Conservation (phyloP, 2,329 filamentous ascomycete species). For the Arthrobotrys musiformis region DNA sequence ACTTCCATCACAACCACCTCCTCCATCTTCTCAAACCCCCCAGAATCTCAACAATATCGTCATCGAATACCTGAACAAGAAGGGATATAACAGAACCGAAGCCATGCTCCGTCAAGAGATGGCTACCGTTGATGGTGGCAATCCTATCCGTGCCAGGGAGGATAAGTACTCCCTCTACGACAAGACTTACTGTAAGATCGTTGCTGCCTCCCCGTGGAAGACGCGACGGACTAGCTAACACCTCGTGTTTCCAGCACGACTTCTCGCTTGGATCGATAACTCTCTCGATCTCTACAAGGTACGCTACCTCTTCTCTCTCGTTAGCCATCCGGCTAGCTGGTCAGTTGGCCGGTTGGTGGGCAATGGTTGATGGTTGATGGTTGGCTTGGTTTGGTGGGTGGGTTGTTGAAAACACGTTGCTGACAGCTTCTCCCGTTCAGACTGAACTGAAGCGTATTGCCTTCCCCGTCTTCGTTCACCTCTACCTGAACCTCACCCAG, state of each 20-base stretch:
- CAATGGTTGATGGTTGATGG: conserved; percentile 5
- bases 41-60: conserved; percentile 65
- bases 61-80: conserved; percentile 94
- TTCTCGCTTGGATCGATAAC: conserved; percentile 87
- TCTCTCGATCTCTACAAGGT: conserved; percentile 95
- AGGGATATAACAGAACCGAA: conserved; percentile 92
- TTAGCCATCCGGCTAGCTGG: background rate
- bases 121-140: conserved; percentile 80
- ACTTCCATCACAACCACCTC: background rate
- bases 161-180: conserved; percentile 80
- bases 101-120: conserved; percentile 92
- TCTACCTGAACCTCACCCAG: conserved; percentile 80
- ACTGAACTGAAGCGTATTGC: conserved; percentile 87
- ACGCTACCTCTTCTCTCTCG: conserved; percentile 41
- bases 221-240: conserved; percentile 4
- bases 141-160: conserved; percentile 73
- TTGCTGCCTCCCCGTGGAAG: background rate
- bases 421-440: conserved; percentile 62
- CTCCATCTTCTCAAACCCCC: background rate
- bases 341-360: background rate
- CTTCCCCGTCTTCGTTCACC: conserved; percentile 96
- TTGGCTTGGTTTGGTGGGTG: conserved; percentile 49
- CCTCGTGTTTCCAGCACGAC: conserved; percentile 66
- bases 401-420: background rate
- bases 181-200: conserved; percentile 71